These are phyloP conservation scores for Xylaria sp. DNA, from an alignment of 2,329 filamentous ascomycete genomes.

Conservation along the genomic window DNA sequence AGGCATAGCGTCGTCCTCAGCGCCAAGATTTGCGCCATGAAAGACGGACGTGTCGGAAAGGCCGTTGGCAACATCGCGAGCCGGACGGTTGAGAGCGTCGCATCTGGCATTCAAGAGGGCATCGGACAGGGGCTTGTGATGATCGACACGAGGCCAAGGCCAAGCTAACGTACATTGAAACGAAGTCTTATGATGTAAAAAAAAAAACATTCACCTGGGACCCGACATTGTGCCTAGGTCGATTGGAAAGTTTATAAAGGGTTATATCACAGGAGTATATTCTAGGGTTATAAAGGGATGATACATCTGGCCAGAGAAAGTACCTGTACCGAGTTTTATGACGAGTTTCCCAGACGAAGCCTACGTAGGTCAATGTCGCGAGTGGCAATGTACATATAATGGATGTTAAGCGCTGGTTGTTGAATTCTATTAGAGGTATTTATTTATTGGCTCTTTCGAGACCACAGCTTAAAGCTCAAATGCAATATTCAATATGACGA, in stretches of 20 bases:
- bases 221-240: too few species aligned
- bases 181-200: not conserved
- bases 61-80: slow-evolving; percentile 63
- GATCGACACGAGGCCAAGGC: slow-evolving; percentile 39
- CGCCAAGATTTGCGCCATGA: slow-evolving; percentile 66
- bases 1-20: slow-evolving; percentile 62
- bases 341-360: not conserved
- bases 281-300: not conserved
- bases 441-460: not conserved
- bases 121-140: slow-evolving; percentile 53
- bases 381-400: not conserved
- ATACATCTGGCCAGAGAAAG: not conserved
- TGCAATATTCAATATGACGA: not conserved
- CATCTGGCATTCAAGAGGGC: slow-evolving; percentile 74
- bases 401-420: not conserved
- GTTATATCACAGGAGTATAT: not conserved
- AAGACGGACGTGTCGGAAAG: slow-evolving; percentile 72
- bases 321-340: too few species aligned
- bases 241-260: too few species aligned
- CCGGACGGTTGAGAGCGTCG: slow-evolving; percentile 72
- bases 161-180: not conserved
- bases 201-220: not conserved
- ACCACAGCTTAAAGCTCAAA: not conserved
- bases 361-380: not conserved
- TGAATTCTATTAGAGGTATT: not conserved